Percentiles rank a stretch among this genome's conserved stretches.
Conservation (phyloP, 164 flowering plant genomes). For the Euptelea pleiosperma region DNA sequence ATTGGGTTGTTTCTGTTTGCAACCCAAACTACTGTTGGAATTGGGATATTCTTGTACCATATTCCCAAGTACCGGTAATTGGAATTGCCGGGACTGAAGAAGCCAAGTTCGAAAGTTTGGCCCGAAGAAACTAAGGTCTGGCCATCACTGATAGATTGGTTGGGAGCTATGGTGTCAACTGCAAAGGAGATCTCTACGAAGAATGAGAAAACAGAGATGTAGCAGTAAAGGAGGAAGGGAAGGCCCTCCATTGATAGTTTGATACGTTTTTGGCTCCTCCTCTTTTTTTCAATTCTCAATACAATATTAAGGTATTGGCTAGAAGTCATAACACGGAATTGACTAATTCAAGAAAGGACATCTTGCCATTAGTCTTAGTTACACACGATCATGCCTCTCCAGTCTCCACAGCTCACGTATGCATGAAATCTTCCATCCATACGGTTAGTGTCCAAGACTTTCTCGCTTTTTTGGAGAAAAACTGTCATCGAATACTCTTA, state of each 20-base stretch:
- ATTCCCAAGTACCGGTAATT: conserved; percentile 20
- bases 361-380: too few relatives aligned
- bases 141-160: conserved; percentile 16
- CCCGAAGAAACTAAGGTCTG: conserved; percentile 11
- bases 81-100: conserved; percentile 19
- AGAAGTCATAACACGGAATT: too few relatives aligned
- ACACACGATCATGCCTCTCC: too few relatives aligned
- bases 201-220: not conserved
- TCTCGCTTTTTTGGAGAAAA: too few relatives aligned
- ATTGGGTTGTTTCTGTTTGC: conserved; percentile 58
- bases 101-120: conserved; percentile 15
- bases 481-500: too few relatives aligned
- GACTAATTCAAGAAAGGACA: too few relatives aligned
- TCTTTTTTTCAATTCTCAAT: too few relatives aligned
- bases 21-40: conserved; percentile 48
- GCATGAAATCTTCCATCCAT: too few relatives aligned
- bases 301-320: too few relatives aligned
- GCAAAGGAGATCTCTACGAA: not conserved
- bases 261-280: too few relatives aligned
- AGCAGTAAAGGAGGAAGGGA: not conserved
- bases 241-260: not conserved
- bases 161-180: conserved; percentile 2
- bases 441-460: too few relatives aligned
- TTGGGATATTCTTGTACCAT: conserved; percentile 21
- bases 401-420: too few relatives aligned